phyloP scores from a whole-genome alignment of 2,329 filamentous ascomycete species.

The Aspergillus sp. region DNA sequence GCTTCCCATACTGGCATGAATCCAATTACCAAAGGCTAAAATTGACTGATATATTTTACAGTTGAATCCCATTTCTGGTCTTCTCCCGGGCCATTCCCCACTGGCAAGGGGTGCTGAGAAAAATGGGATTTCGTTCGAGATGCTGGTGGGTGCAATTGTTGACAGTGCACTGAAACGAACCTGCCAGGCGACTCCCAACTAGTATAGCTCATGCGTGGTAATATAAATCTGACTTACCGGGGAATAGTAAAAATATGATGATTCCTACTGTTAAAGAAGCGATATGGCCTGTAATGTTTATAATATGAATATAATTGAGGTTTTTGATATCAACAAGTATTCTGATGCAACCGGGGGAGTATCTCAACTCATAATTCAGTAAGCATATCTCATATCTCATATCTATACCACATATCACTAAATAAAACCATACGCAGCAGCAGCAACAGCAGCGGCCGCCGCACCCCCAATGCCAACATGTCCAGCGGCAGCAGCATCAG shows the following conservation, averaged over 20 bases:
- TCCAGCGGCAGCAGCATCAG: not conserved
- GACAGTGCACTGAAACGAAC: not conserved
- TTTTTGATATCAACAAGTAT: too few relatives aligned
- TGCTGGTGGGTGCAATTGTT: slow-evolving; percentile 5
- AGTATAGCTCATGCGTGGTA: too few relatives aligned
- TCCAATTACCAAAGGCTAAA: not conserved
- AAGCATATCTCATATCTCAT: too few relatives aligned
- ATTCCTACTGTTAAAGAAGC: too few relatives aligned
- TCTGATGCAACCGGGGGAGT: too few relatives aligned
- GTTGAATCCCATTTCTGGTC: slow-evolving; percentile 11
- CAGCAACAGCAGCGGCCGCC: not conserved
- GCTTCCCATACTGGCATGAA: not conserved
- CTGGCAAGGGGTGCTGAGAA: slow-evolving; percentile 4
- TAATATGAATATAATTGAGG: too few relatives aligned
- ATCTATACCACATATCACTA: too few relatives aligned
- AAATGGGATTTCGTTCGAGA: slow-evolving; percentile 6
- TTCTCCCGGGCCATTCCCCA: slow-evolving; percentile 6
- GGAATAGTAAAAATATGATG: too few relatives aligned
- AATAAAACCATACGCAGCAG: not conserved
- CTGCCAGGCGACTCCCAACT: too few relatives aligned
- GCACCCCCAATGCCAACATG: not conserved
- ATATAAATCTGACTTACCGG: too few relatives aligned
- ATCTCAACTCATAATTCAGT: too few relatives aligned
- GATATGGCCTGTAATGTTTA: too few relatives aligned
- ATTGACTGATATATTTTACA: not conserved